Evolutionary conservation across 805 yeast species (phyloP).

Genomic region (Spathaspora sp.): DNA sequence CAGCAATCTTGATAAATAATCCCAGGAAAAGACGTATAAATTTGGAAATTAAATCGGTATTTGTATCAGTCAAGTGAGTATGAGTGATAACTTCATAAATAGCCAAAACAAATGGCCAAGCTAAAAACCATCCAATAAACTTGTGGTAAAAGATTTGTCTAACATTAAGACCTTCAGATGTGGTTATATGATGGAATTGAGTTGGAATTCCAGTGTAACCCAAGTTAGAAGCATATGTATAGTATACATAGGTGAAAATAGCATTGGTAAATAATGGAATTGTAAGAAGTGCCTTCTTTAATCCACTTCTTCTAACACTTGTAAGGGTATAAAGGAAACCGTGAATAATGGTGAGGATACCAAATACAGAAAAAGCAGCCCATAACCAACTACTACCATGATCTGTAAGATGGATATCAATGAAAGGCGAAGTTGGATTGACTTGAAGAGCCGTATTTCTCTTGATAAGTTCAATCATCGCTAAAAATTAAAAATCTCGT

Average conservation of each 20-base stretch:
- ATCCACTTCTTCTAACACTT: constrained; percentile 17
- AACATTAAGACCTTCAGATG: constrained; percentile 21
- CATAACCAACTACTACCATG: constrained; percentile 69
- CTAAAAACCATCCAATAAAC: constrained; percentile 55
- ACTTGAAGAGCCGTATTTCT: constrained; percentile 37
- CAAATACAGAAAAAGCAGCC: constrained; percentile 54
- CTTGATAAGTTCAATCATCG: constrained; percentile 5
- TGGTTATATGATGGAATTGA: constrained; percentile 46
- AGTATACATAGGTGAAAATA: constrained; percentile 46
- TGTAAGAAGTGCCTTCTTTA: constrained; percentile 32
- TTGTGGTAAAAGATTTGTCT: constrained; percentile 58
- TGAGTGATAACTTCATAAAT: constrained; percentile 26
- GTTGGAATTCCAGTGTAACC: constrained; percentile 48
- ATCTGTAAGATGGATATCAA: constrained; percentile 49
- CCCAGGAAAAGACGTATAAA: constrained; percentile 31
- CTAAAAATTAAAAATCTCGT: constrained; percentile 52
- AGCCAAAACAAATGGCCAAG: constrained; percentile 43
- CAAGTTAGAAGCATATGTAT: constrained; percentile 54
- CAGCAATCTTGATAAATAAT: constrained; percentile 38
- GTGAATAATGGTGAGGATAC: constrained; percentile 29
- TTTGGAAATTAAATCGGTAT: constrained; percentile 22
- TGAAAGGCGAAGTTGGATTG: constrained; percentile 36
- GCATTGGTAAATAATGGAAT: constrained; percentile 42
- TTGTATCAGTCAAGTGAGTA: constrained; percentile 22
- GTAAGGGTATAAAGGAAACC: constrained; percentile 20